phyloP scores from a whole-genome alignment of 371 early-diverging fungal species.

The Basidiobolus meristosporus region DNA sequence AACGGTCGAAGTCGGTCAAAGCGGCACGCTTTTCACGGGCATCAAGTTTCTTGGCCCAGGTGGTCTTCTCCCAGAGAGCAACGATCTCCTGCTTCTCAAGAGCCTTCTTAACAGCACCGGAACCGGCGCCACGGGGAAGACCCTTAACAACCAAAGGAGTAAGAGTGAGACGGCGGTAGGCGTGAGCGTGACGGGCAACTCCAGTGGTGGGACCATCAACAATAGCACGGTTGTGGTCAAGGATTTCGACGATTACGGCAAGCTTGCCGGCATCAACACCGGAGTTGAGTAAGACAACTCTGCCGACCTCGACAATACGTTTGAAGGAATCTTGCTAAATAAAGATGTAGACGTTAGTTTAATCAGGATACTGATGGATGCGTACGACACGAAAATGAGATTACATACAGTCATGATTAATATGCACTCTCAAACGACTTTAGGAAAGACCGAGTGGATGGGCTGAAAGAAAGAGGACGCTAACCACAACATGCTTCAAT shows the following conservation, averaged over 20 bases:
- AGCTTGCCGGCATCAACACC: slow-evolving; percentile 88
- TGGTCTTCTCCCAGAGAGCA: slow-evolving; percentile 64
- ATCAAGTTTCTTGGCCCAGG: slow-evolving; percentile 88
- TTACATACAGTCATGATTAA: too few relatives aligned
- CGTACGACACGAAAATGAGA: too few relatives aligned
- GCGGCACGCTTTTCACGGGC: slow-evolving; percentile 52
- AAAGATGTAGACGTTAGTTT: too few relatives aligned
- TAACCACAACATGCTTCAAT: too few relatives aligned
- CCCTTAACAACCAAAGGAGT: slow-evolving; percentile 68
- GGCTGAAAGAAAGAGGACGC: too few relatives aligned
- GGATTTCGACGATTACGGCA: slow-evolving; percentile 94
- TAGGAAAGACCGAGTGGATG: too few relatives aligned
- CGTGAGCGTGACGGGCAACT: slow-evolving; percentile 68
- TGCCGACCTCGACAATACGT: slow-evolving; percentile 93
- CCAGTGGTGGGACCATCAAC: slow-evolving; percentile 94
- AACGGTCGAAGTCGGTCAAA: slow-evolving; percentile 90
- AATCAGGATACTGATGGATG: too few relatives aligned
- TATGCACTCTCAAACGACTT: too few relatives aligned
- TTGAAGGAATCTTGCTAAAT: slow-evolving; percentile 32
- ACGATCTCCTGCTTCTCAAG: slow-evolving; percentile 65
- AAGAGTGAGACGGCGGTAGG: slow-evolving; percentile 75
- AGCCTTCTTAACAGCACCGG: slow-evolving; percentile 52
- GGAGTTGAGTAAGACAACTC: slow-evolving; percentile 88
- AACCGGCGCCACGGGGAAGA: slow-evolving; percentile 73
- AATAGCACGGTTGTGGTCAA: slow-evolving; percentile 96